Evolutionary conservation across 1,284 basidiomycete species (phyloP).

Genomic region (Trichosporon sp.): DNA sequence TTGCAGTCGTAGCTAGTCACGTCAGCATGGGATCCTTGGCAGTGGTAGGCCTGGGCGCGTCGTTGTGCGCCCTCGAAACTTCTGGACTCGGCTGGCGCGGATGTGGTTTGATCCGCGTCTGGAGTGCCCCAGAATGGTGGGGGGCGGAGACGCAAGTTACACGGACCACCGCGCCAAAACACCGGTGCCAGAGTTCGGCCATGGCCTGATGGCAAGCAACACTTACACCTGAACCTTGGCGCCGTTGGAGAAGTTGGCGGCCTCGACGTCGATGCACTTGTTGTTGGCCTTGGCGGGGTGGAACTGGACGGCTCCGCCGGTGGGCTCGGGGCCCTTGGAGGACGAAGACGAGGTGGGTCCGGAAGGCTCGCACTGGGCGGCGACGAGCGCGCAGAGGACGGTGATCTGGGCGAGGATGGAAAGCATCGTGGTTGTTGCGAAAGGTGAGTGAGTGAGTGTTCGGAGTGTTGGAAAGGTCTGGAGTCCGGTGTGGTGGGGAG

Average conservation of each 20-base stretch:
- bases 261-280: constrained; percentile 32
- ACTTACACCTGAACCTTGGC: constrained; percentile 35
- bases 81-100: neutral
- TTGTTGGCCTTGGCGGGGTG: constrained; percentile 26
- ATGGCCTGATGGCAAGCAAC: neutral
- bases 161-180: neutral
- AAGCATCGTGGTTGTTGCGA: constrained; percentile 26
- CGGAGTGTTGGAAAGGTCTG: neutral
- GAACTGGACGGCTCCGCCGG: constrained; percentile 23
- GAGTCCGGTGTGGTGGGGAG: neutral
- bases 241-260: constrained; percentile 32
- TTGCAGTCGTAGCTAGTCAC: constrained; percentile 33
- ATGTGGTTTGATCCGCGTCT: neutral
- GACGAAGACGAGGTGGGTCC: constrained; percentile 25
- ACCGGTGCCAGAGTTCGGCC: neutral
- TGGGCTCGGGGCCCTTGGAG: constrained; percentile 25
- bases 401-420: constrained; percentile 25
- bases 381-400: constrained; percentile 27
- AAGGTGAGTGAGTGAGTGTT: neutral
- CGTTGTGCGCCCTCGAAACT: too few relatives aligned
- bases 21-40: neutral
- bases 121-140: neutral
- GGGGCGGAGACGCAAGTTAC: neutral
- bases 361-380: constrained; percentile 28
- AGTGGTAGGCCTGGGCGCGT: too few relatives aligned